Evolutionary conservation across 768 basidiomycete species (phyloP).

Genomic region (Hericium rajendrae): DNA sequence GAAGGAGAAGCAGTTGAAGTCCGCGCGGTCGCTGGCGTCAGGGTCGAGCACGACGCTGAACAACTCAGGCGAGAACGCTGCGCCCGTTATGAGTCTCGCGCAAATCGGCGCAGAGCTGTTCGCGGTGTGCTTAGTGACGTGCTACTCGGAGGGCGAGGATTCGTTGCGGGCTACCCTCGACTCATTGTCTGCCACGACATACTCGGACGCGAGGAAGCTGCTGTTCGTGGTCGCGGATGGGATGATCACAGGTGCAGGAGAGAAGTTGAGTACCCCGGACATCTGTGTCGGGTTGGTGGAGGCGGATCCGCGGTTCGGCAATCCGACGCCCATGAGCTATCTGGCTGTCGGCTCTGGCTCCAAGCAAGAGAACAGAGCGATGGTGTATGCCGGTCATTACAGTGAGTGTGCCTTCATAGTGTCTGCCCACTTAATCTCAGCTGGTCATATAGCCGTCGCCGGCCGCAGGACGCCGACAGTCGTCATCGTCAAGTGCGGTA

Average conservation of each 20-base stretch:
- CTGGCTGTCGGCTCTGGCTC: constrained; percentile 81
- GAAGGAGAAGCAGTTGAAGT: constrained; percentile 40
- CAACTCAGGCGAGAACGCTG: constrained; percentile 27
- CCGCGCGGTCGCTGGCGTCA: constrained; percentile 40
- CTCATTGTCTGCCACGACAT: constrained; percentile 83
- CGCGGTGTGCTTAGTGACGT: constrained; percentile 91
- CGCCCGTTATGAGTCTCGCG: constrained; percentile 71
- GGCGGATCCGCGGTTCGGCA: constrained; percentile 91
- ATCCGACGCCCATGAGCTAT: constrained; percentile 92
- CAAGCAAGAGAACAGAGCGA: constrained; percentile 87
- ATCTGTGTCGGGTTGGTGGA: constrained; percentile 89
- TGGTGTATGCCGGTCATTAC: constrained; percentile 99
- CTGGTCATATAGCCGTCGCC: constrained; percentile 47
- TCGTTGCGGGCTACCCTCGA: constrained; percentile 87
- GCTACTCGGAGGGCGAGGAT: constrained; percentile 95
- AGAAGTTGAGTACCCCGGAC: constrained; percentile 93
- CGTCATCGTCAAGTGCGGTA: constrained; percentile 94
- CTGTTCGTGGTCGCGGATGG: constrained; percentile 94
- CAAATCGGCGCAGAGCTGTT: constrained; percentile 95
- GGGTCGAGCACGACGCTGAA: constrained; percentile 49
- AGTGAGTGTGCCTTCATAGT: constrained; percentile 42
- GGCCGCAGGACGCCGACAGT: constrained; percentile 91
- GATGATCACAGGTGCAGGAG: constrained; percentile 97
- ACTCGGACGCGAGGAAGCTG: constrained; percentile 87
- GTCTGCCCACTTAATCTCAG: neutral